Conservation (phyloP, 106 monocot genomes). For the Apostasia shenzhenica region DNA sequence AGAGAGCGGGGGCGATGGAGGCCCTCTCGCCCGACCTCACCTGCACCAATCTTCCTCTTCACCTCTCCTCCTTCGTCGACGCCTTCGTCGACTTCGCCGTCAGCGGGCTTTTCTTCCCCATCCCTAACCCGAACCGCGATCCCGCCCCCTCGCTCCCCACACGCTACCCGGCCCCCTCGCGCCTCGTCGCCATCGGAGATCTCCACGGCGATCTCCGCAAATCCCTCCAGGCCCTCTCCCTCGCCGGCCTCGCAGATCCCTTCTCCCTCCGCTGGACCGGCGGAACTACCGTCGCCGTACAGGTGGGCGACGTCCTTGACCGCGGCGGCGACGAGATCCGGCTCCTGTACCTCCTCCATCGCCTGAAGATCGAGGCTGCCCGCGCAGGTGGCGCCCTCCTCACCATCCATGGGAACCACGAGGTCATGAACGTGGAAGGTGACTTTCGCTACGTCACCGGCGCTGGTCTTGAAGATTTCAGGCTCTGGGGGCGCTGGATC, state of each 20-base stretch:
- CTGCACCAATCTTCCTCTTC: slow-evolving; percentile 40
- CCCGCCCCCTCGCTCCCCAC: slow-evolving; percentile 24
- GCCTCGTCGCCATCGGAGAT: slow-evolving; percentile 87
- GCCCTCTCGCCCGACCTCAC: slow-evolving; percentile 7
- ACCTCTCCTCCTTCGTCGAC: slow-evolving; percentile 83
- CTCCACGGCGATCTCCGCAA: slow-evolving; percentile 82
- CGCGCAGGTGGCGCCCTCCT: slow-evolving; percentile 40
- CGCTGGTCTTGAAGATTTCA: slow-evolving; percentile 56
- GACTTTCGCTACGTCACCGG: slow-evolving; percentile 67
- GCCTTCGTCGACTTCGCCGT: slow-evolving; percentile 94
- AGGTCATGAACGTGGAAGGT: slow-evolving; percentile 82
- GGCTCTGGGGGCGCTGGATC: slow-evolving; percentile 55
- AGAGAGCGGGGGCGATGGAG: background rate
- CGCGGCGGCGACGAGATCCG: slow-evolving; percentile 84
- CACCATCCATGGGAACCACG: slow-evolving; percentile 81
- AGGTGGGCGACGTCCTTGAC: slow-evolving; percentile 90
- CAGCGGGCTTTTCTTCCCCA: slow-evolving; percentile 58
- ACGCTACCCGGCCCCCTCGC: slow-evolving; percentile 36
- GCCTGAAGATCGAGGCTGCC: slow-evolving; percentile 55
- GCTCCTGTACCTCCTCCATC: slow-evolving; percentile 72
- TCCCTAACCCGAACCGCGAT: slow-evolving; percentile 11
- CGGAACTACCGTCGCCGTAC: slow-evolving; percentile 60
- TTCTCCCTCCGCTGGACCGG: slow-evolving; percentile 52
- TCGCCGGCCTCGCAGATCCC: slow-evolving; percentile 56
- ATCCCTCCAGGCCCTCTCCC: slow-evolving; percentile 44